Conservation (phyloP, 2,329 filamentous ascomycete genomes). For the Diaporthe humulicola region DNA sequence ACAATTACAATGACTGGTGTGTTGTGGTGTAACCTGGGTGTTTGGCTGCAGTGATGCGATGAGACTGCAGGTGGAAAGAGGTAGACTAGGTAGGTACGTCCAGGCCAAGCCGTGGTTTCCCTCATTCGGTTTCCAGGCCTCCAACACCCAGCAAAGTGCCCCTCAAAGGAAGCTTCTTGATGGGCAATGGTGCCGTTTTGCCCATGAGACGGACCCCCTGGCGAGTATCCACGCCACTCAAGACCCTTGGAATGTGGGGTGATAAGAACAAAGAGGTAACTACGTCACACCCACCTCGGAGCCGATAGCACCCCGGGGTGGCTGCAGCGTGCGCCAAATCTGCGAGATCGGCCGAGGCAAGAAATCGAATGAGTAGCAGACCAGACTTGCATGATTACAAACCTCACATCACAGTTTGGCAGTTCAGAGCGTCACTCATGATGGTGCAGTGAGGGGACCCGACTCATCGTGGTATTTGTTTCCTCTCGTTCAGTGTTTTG, state of each 20-base stretch:
- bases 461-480: neutral
- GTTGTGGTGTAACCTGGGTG: neutral
- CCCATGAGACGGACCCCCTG: neutral
- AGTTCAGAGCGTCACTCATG: neutral
- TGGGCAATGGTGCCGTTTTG: neutral
- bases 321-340: neutral
- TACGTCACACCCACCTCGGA: neutral
- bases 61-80: no score
- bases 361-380: neutral
- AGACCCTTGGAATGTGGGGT: neutral
- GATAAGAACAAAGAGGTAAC: neutral
- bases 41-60: neutral
- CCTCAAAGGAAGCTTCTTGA: conserved; percentile 6
- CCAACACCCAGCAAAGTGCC: neutral
- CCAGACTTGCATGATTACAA: conserved; percentile 18
- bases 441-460: neutral
- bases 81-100: neutral
- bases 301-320: conserved; percentile 19
- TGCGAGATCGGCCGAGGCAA: conserved; percentile 27
- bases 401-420: neutral
- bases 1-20: neutral
- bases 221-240: neutral
- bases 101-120: neutral
- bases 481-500: neutral
- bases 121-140: neutral